Evolutionary conservation across 1,284 basidiomycete genomes (phyloP).

Genomic region (Pyrrhoderma lamaoense): DNA sequence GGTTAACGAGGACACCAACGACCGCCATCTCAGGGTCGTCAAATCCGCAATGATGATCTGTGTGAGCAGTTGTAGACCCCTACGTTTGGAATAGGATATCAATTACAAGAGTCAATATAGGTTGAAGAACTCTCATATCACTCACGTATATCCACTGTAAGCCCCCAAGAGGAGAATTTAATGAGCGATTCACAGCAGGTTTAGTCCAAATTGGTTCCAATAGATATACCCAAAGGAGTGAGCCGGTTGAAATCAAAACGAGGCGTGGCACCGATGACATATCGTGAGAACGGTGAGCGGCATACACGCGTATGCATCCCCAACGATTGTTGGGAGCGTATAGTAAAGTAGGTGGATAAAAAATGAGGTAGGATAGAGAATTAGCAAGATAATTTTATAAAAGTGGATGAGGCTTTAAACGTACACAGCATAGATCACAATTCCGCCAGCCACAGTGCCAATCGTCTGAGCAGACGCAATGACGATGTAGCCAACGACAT

Average conservation of each 20-base stretch:
- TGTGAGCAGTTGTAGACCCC: constrained; percentile 65
- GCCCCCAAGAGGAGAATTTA: neutral
- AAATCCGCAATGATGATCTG: constrained; percentile 76
- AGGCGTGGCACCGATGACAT: too few relatives aligned
- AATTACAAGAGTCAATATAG: neutral
- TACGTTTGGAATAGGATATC: constrained; percentile 17
- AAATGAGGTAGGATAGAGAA: too few relatives aligned
- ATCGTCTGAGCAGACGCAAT: constrained; percentile 37
- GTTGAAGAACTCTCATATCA: constrained; percentile 11
- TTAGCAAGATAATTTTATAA: neutral
- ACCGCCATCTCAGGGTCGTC: constrained; percentile 74
- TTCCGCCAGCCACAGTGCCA: constrained; percentile 42
- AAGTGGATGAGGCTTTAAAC: constrained; percentile 18
- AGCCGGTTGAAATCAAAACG: too few relatives aligned
- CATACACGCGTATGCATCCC: too few relatives aligned
- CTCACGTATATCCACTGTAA: constrained; percentile 47
- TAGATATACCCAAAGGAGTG: too few relatives aligned
- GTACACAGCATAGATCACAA: constrained; percentile 50
- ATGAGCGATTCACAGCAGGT: neutral
- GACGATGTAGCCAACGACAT: constrained; percentile 40
- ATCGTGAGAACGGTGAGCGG: too few relatives aligned
- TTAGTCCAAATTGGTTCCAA: neutral
- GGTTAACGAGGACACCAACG: constrained; percentile 57
- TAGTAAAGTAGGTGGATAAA: too few relatives aligned
- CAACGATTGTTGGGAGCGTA: too few relatives aligned